phyloP scores from a whole-genome alignment of 148 eudicot genomes.

The Chenopodium berlandieri region DNA sequence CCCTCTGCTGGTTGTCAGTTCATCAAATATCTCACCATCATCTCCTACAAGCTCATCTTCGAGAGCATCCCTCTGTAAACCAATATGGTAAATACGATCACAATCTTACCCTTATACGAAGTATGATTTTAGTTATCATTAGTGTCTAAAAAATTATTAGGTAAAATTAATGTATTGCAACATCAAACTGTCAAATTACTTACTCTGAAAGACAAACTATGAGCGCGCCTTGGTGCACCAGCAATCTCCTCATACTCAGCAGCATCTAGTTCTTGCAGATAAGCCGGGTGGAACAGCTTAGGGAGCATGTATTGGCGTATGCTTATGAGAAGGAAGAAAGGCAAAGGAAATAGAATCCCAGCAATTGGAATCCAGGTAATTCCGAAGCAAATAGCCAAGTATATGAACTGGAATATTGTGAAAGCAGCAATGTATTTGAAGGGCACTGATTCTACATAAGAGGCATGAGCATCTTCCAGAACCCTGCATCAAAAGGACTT shows the following conservation, averaged over 20 bases:
- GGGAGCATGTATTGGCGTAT: conserved; percentile 63
- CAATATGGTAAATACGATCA: background rate
- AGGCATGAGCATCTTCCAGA: conserved; percentile 58
- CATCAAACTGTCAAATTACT: background rate
- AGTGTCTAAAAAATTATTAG: background rate
- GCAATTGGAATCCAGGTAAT: conserved; percentile 81
- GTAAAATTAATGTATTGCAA: background rate
- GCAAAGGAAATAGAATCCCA: conserved; percentile 74
- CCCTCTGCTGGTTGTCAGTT: conserved; percentile 56
- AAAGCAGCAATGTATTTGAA: conserved; percentile 55
- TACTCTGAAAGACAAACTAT: conserved; percentile 42
- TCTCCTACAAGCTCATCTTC: conserved; percentile 24
- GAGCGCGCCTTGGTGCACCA: conserved; percentile 35
- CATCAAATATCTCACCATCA: conserved; percentile 48
- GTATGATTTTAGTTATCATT: background rate
- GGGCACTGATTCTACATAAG: conserved; percentile 71
- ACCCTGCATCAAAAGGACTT: conserved; percentile 42
- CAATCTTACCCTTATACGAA: background rate
- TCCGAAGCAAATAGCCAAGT: conserved; percentile 62
- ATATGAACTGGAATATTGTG: conserved; percentile 55
- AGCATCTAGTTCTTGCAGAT: conserved; percentile 71
- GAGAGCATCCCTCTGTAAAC: conserved; percentile 29
- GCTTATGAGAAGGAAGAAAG: conserved; percentile 61
- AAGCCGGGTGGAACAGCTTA: conserved; percentile 45
- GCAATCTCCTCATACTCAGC: conserved; percentile 78